A percentile compares a stretch with the other conserved stretches of the same genome.
Evolutionary conservation across 2,329 filamentous ascomycete genomes (phyloP).

Genomic region (Curvularia lunata): DNA sequence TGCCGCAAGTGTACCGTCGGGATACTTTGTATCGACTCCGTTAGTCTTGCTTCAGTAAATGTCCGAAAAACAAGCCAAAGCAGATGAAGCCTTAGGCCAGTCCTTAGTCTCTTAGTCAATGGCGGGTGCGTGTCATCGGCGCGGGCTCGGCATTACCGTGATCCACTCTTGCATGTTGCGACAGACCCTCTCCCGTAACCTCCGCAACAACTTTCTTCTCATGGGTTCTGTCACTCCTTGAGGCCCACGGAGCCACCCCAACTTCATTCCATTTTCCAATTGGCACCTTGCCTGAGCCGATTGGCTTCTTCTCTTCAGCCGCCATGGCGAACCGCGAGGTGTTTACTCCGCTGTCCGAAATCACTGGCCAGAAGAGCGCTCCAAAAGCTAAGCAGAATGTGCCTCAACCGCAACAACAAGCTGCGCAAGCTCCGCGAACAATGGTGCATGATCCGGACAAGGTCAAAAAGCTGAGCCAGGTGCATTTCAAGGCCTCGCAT

Average conservation of each 20-base stretch:
- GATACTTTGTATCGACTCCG: not conserved
- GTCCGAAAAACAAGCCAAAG: not conserved
- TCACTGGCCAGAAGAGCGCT: conserved; percentile 45
- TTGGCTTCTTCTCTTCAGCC: conserved; percentile 9
- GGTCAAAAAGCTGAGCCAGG: conserved; percentile 52
- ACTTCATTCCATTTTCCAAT: conserved; percentile 1
- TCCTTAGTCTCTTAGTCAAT: conserved; percentile 9
- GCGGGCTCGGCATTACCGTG: conserved; percentile 30
- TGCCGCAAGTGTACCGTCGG: too few species aligned
- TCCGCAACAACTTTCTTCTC: conserved; percentile 15
- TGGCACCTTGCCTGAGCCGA: conserved; percentile 1
- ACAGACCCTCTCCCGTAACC: conserved; percentile 17
- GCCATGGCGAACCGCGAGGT: conserved; percentile 49
- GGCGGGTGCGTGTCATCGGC: conserved; percentile 26
- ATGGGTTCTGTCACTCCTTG: conserved; percentile 34
- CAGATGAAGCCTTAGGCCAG: not conserved
- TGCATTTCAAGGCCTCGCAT: conserved; percentile 61
- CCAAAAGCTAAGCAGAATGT: conserved; percentile 29
- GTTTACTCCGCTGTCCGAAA: conserved; percentile 47
- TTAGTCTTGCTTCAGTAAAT: not conserved
- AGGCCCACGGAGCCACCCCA: conserved; percentile 13
- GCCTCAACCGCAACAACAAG: conserved; percentile 30
- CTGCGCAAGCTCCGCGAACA: conserved; percentile 11
- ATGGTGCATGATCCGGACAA: conserved; percentile 25
- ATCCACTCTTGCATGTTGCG: conserved; percentile 20